Base-by-base conservation (phyloP, 1,139 yeast species). In the Hansenula sp. region DNA sequence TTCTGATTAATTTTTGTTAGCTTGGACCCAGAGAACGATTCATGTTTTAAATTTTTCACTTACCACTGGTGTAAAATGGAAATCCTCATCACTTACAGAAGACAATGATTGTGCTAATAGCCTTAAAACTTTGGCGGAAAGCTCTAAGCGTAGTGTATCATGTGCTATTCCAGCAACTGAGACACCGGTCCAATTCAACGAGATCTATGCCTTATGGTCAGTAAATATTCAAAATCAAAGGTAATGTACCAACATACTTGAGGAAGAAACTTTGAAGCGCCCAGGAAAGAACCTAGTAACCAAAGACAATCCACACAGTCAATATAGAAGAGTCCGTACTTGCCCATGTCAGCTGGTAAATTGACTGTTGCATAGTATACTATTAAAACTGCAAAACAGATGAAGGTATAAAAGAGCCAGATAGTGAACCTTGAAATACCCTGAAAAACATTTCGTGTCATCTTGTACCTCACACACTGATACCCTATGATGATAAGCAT, bases 261-360 rank as follows among this genome's bases (percentile, higher is more conserved):
- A 0, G 70, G 67, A 10, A 57, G 28, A 36, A 57, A 54, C 41
- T 57, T 57, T 29, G 57, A 40, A 5, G 55, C 34, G 1, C 52
- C 48, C 1, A 55, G 30, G 5, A 52, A 4, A 32, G 56, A 52
- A 4, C 57, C 60, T 2, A 54, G 33, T 0, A 59, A 38, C 67
- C 67, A 63, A 7, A 61, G 11, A 38, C 50, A 58, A 45, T 63
- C 62, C n/a, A 64, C 43, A 42, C 63, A 62, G 42, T 67, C 70
- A 21, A 65, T 41, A 35, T 55, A 58, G 40, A 55, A 62, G 0
- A 65, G 37, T 0, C 67, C 68, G 43, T 55, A 53, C 28, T 40
- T 48, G 0, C 68, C 67, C 24, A 63, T 55, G 27, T 47, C 36
- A 36, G 16, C 38, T 40, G 30, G 52, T 35, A 25, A 55, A 40